Conservation (phyloP, 768 basidiomycete genomes). For the Mycena epipterygia region DNA sequence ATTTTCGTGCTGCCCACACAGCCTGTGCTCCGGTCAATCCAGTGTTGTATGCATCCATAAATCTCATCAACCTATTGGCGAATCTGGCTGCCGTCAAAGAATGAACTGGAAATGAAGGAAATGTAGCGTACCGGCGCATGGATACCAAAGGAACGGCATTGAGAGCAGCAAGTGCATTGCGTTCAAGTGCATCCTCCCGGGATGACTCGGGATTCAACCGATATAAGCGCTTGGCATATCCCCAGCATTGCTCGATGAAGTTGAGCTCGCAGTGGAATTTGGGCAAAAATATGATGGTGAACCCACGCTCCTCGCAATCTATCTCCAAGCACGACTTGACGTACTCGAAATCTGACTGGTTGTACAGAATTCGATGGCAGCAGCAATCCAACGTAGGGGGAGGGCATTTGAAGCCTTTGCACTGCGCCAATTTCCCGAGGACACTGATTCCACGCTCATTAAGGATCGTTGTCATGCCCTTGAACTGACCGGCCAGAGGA, state of each 20-base stretch:
- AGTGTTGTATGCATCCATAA: neutral
- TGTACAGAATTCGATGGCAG: neutral
- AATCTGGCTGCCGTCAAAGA: no score
- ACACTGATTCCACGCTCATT: neutral
- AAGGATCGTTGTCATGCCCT: neutral
- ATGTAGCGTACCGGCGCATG: neutral
- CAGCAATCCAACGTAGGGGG: neutral
- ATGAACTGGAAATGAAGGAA: no score
- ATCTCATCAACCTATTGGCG: neutral
- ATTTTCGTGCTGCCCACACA: neutral
- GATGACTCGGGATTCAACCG: no score
- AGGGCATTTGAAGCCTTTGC: neutral
- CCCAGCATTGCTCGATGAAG: neutral
- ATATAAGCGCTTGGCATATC: neutral
- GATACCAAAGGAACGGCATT: neutral
- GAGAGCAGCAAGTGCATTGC: neutral
- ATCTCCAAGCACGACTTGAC: neutral
- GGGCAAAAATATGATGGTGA: neutral
- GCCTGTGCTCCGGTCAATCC: neutral
- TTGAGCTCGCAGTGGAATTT: neutral
- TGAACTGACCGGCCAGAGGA: neutral
- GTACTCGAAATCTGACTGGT: neutral
- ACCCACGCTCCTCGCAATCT: neutral
- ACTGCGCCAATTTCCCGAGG: neutral
- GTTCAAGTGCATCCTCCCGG: neutral